Conservation (phyloP, 1,284 basidiomycete genomes). For the Fistulina hepatica region DNA sequence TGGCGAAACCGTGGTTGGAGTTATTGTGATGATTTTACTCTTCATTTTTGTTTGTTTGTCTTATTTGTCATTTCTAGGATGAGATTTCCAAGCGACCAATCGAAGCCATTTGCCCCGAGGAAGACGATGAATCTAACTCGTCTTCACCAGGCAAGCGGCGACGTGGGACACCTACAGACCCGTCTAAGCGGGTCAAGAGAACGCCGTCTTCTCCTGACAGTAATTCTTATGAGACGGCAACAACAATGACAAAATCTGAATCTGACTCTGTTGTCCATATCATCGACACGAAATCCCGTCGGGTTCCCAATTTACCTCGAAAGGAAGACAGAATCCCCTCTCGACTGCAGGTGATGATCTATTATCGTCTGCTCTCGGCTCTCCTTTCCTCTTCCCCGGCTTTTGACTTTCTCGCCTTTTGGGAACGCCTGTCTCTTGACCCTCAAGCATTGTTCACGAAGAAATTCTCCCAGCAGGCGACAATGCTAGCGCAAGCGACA, state of each 20-base stretch:
- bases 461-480: no score
- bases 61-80: conserved; percentile 13
- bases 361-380: conserved; percentile 58
- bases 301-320: conserved; percentile 39
- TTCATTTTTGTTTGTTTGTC: neutral
- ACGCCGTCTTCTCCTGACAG: conserved; percentile 2
- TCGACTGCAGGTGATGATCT: conserved; percentile 77
- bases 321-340: conserved; percentile 54
- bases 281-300: conserved; percentile 72
- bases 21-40: conserved; percentile 40
- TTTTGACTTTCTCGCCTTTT: conserved; percentile 47
- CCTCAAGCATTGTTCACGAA: conserved; percentile 34
- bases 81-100: conserved; percentile 25
- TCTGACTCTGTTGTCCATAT: conserved; percentile 31
- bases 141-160: no score
- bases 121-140: no score
- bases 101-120: no score
- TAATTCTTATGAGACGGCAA: neutral
- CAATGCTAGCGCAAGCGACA: no score
- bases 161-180: conserved; percentile 10
- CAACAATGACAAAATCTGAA: neutral
- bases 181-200: conserved; percentile 7
- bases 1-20: conserved; percentile 44
- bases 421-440: conserved; percentile 40
- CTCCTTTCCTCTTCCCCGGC: conserved; percentile 32